A percentile compares a stretch with the other conserved stretches of the same genome.
These are phyloP conservation scores for Amaranthus cruentus DNA, from an alignment of 148 eudicot genomes.

Conservation along the genomic window DNA sequence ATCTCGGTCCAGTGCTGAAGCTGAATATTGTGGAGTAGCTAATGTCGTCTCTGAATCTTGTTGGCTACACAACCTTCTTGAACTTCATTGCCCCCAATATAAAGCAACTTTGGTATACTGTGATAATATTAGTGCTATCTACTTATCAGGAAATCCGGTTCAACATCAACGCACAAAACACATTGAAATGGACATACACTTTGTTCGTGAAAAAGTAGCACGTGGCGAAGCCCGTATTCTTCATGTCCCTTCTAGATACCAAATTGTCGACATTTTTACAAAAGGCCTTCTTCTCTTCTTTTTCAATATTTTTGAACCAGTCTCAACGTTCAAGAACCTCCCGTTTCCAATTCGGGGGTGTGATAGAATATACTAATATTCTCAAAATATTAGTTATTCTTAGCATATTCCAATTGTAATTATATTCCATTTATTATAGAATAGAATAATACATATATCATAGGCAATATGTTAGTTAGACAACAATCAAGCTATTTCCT, in stretches of 20 bases:
- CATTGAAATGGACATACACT: neutral
- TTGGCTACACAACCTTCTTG: neutral
- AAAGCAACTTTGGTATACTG: neutral
- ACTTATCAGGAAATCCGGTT: neutral
- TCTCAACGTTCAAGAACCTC: too few species aligned
- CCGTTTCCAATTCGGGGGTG: too few species aligned
- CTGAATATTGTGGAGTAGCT: neutral
- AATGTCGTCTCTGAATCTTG: slow-evolving; percentile 4
- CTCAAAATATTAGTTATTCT: too few species aligned
- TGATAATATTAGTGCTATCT: neutral
- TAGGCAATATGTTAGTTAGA: too few species aligned
- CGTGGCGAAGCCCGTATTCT: neutral
- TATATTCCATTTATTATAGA: too few species aligned
- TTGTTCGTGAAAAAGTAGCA: neutral
- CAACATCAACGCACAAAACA: neutral
- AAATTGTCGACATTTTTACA: neutral
- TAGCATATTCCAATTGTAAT: too few species aligned
- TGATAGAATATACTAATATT: neutral
- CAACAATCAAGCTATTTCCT: too few species aligned
- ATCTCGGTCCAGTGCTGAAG: neutral
- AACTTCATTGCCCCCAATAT: neutral
- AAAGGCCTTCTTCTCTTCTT: neutral
- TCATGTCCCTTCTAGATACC: neutral
- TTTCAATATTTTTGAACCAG: neutral
- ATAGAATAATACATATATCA: too few species aligned